Conservation (phyloP, 139 green algal genomes). For the Chlamydomonas asymmetrica region DNA sequence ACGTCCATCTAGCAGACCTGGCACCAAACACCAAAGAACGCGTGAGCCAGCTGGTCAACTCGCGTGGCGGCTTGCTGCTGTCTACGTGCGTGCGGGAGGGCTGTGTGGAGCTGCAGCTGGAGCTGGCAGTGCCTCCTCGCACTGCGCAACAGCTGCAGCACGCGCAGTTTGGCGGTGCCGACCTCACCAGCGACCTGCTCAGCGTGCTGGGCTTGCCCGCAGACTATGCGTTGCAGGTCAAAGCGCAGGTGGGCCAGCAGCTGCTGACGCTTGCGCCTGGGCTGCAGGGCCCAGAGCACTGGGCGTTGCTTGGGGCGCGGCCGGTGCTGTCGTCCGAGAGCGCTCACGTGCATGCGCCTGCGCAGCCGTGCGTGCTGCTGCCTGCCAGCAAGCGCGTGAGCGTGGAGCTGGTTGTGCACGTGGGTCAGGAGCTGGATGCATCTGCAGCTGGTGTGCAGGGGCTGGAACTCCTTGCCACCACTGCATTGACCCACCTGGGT, state of each 20-base stretch:
- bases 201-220: conserved; percentile 3
- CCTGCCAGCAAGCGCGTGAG: not conserved
- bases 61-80: not conserved
- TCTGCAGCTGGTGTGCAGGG: not conserved
- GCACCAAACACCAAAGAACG: not conserved
- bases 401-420: not conserved
- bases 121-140: not conserved
- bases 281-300: not conserved
- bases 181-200: not conserved
- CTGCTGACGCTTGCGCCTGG: conserved; percentile 29
- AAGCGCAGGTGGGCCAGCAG: conserved; percentile 20
- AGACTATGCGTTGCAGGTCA: not conserved
- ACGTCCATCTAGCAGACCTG: not conserved
- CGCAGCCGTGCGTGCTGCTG: not conserved
- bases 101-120: conserved; percentile 13
- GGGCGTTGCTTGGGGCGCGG: conserved; percentile 8
- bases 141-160: not conserved
- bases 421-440: not conserved
- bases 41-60: not conserved
- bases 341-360: not conserved
- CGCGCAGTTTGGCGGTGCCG: not conserved
- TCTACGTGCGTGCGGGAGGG: not conserved
- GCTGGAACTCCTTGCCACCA: too few relatives aligned
- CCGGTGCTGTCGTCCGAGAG: conserved; percentile 14
- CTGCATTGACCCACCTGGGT: too few relatives aligned